Evolutionary conservation across 179 eudicot genomes (phyloP).

Genomic region (Heliamphora pulchella): DNA sequence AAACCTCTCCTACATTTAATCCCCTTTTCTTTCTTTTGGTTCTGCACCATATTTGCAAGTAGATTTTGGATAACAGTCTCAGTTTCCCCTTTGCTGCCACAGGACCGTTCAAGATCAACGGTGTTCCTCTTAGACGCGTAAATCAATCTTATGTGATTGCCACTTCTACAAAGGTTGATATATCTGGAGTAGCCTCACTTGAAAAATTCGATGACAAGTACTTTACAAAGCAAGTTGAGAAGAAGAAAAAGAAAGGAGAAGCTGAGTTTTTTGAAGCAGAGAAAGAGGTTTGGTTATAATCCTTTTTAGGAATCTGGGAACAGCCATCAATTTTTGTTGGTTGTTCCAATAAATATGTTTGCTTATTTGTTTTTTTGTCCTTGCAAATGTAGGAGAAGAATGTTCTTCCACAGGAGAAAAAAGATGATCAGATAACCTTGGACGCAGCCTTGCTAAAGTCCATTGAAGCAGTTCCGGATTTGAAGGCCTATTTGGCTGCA

Average conservation of each 20-base stretch:
- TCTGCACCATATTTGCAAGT: not conserved
- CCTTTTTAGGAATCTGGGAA: not conserved
- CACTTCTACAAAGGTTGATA: slow-evolving; percentile 76
- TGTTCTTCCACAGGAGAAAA: slow-evolving; percentile 47
- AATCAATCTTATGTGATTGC: slow-evolving; percentile 72
- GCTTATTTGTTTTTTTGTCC: not conserved
- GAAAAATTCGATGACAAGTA: slow-evolving; percentile 75
- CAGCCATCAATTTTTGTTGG: not conserved
- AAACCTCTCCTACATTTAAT: not conserved
- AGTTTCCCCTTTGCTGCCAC: not conserved
- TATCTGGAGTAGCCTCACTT: slow-evolving; percentile 42
- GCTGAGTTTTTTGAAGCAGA: slow-evolving; percentile 84
- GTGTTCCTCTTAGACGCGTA: slow-evolving; percentile 87
- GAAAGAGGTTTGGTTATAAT: slow-evolving; percentile 51
- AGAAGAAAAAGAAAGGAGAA: slow-evolving; percentile 76
- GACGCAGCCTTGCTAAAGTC: slow-evolving; percentile 45
- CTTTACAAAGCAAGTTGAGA: slow-evolving; percentile 58
- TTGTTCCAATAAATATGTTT: not conserved
- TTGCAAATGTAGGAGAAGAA: slow-evolving; percentile 37
- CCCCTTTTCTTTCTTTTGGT: not conserved
- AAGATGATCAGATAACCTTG: slow-evolving; percentile 48
- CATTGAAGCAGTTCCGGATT: slow-evolving; percentile 37
- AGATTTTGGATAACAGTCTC: not conserved
- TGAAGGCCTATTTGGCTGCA: slow-evolving; percentile 51
- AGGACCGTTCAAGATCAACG: slow-evolving; percentile 89